Conservation (phyloP, 164 flowering plant species). For the Saururus chinensis region DNA sequence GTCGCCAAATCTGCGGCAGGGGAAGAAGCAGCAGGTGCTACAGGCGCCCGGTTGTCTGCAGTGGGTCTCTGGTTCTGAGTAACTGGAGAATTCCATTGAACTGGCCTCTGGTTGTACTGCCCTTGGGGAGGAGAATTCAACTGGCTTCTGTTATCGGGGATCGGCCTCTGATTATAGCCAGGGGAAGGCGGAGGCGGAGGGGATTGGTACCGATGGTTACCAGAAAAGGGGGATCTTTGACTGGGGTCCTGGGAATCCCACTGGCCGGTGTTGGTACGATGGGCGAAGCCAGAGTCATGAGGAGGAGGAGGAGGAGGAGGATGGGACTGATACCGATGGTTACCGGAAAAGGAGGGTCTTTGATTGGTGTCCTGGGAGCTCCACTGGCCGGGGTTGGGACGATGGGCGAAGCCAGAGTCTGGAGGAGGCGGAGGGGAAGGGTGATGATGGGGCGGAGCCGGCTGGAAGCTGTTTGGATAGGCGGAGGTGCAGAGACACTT, state of each 20-base stretch:
- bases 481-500: conserved; percentile 32
- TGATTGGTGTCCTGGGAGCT: conserved; percentile 6
- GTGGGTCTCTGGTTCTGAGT: conserved; percentile 6
- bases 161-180: not conserved
- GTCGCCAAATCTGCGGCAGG: conserved; percentile 28
- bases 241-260: conserved; percentile 10
- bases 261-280: conserved; percentile 8
- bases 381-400: conserved; percentile 9
- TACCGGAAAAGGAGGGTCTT: not conserved
- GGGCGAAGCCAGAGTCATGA: conserved; percentile 1
- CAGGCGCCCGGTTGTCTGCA: conserved; percentile 4
- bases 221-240: not conserved
- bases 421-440: conserved; percentile 13
- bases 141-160: not conserved
- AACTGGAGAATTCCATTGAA: too few relatives aligned
- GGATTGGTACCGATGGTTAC: not conserved
- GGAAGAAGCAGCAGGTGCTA: conserved; percentile 8
- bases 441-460: conserved; percentile 3
- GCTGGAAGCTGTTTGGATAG: conserved; percentile 19
- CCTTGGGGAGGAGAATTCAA: conserved; percentile 1
- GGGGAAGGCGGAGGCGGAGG: not conserved
- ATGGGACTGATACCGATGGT: not conserved
- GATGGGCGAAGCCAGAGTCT: conserved; percentile 2
- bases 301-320: conserved; percentile 13
- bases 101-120: conserved; percentile 8